Percentiles rank a stretch among this genome's conserved stretches.
These are phyloP conservation scores for Boletus barrowsii DNA, from an alignment of 768 basidiomycete genomes.

Conservation along the genomic window DNA sequence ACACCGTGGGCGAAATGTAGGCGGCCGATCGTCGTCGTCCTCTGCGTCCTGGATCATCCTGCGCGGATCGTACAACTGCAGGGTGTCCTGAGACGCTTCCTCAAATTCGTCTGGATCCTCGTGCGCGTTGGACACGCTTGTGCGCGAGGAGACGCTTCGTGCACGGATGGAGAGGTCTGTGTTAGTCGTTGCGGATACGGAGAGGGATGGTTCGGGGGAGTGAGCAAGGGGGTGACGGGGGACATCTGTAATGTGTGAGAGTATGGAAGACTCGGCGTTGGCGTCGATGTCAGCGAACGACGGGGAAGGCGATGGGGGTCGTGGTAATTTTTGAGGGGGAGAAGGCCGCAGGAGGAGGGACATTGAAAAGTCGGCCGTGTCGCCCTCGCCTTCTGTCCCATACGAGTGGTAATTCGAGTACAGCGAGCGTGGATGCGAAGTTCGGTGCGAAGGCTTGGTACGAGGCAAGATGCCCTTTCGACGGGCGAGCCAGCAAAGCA, in stretches of 20 bases:
- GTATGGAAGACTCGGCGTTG: constrained; percentile 4
- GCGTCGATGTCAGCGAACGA: background rate
- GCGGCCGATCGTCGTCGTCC: constrained; percentile 25
- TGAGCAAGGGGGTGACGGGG: constrained; percentile 32
- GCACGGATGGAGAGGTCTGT: constrained; percentile 34
- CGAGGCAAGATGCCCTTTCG: constrained; percentile 35
- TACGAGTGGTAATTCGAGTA: constrained; percentile 21
- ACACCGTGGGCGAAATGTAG: constrained; percentile 38
- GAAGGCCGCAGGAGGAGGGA: constrained; percentile 29
- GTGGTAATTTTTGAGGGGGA: constrained; percentile 2
- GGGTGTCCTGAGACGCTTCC: constrained; percentile 14
- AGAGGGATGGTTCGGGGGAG: constrained; percentile 32
- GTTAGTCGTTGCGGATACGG: constrained; percentile 33
- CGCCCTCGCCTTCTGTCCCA: constrained; percentile 13
- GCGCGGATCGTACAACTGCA: constrained; percentile 14
- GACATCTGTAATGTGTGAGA: constrained; percentile 28
- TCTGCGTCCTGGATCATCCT: constrained; percentile 32
- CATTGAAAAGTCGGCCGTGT: constrained; percentile 19
- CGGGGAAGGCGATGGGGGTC: background rate
- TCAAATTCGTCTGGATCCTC: constrained; percentile 12
- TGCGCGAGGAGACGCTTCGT: constrained; percentile 23
- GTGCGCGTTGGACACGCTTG: constrained; percentile 15
- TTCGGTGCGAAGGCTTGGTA: background rate
- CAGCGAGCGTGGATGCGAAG: constrained; percentile 12
- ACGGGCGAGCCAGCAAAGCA: constrained; percentile 68